Conservation (phyloP, 2,329 filamentous ascomycete species). For the Alternaria gaisen region DNA sequence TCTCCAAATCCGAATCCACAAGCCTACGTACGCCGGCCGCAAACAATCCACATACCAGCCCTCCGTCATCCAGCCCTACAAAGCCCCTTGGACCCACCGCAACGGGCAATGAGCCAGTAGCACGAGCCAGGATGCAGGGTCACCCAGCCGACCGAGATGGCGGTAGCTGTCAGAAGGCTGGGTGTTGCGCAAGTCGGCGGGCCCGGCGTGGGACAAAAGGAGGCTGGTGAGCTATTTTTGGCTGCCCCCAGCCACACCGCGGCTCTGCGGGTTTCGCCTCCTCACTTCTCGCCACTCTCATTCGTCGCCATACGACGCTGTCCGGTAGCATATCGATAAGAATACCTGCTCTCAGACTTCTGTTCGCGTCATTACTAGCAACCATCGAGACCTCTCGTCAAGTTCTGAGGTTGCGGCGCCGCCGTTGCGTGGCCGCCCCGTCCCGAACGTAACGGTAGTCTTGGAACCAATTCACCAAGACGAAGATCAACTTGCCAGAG, state of each 20-base stretch:
- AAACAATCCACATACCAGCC: conserved; percentile 23
- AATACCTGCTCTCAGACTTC: not conserved
- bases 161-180: conserved; percentile 9
- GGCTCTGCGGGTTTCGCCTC: conserved; percentile 8
- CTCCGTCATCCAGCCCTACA: conserved; percentile 13
- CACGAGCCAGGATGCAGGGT: conserved; percentile 5
- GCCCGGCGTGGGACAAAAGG: not conserved
- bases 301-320: not conserved
- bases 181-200: conserved; percentile 6
- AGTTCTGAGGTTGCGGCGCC: not conserved
- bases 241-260: conserved; percentile 16
- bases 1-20: conserved; percentile 14
- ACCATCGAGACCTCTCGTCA: not conserved
- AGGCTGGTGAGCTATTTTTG: conserved; percentile 17
- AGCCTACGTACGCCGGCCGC: conserved; percentile 18
- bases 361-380: not conserved
- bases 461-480: not conserved
- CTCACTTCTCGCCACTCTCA: conserved; percentile 2
- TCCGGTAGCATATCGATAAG: not conserved
- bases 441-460: not conserved
- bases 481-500: not conserved
- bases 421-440: conserved; percentile 4
- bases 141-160: conserved; percentile 3
- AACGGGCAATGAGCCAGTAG: conserved; percentile 9
- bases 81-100: conserved; percentile 11